phyloP scores from a whole-genome alignment of 306 rosid species.

The Quillaja saponaria region DNA sequence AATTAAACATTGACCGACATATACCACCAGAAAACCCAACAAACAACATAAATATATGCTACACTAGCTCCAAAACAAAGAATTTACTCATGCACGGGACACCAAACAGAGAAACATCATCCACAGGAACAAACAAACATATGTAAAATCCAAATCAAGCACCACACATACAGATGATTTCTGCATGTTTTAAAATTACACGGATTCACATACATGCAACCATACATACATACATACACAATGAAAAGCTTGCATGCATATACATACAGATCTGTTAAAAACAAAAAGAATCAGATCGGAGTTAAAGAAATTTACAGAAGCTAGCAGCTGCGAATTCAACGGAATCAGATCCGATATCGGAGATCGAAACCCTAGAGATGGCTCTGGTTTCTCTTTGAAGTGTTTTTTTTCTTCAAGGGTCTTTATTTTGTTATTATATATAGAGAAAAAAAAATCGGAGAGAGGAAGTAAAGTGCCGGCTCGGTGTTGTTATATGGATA shows the following conservation, averaged over 20 bases:
- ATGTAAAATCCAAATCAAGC: slow-evolving; percentile 24
- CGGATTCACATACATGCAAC: not conserved
- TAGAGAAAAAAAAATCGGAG: no score
- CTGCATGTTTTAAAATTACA: no score
- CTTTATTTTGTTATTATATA: no score
- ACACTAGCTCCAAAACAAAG: not conserved
- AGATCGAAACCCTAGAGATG: slow-evolving; percentile 23
- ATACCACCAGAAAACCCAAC: no score
- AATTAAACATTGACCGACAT: no score
- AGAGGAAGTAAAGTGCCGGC: no score
- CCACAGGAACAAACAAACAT: not conserved
- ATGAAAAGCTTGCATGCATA: not conserved
- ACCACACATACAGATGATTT: no score
- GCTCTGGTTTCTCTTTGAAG: no score
- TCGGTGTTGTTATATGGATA: no score
- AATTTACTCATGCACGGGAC: not conserved
- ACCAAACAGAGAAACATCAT: not conserved
- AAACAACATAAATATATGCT: not conserved
- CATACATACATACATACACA: not conserved
- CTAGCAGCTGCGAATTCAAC: not conserved
- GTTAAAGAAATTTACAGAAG: slow-evolving; percentile 8
- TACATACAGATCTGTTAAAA: slow-evolving; percentile 13
- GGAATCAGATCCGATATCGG: not conserved
- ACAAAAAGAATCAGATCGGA: slow-evolving; percentile 7
- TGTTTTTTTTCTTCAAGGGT: no score